Base-by-base conservation (phyloP, 805 yeast species). In the Nakazawaea anatomiae region DNA sequence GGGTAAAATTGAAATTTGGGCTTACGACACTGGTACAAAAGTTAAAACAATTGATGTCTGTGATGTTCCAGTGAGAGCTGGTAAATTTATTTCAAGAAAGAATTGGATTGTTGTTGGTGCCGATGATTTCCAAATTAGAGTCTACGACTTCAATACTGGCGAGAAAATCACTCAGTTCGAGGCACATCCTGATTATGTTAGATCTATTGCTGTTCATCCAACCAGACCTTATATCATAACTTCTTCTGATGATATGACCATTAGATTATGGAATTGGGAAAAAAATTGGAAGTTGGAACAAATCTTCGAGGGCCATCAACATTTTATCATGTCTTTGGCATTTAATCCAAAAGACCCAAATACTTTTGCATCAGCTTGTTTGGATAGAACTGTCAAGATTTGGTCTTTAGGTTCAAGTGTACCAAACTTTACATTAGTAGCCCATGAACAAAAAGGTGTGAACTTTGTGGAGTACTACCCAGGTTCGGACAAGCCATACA, bases 261-360 rank as follows among this genome's bases (percentile, higher is more conserved):
- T 94, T 64, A 89, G 85, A 70, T 77, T 91, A 64, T 94, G 98
- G 98, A 91, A 94, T 68, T 94, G 99, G 99, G 99, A 94, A 51
- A 82, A 83, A 63, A 81, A 80, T 63, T 94, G 99, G 99, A 81
- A 81, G 59, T 71, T 86, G 58, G 94, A 89, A 66, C 97, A 89
- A 67, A 81, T 85, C 38, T 94, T 87, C 66, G 96, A 89, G 69
- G 98, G 99, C 53, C 99, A 94, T 69, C 89, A 83, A 66, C 97
- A 94, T 69, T 94, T 87, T 67, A 91, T 94, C 49, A 90, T 94
- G 96, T 82, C 89, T 50, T 81, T 94, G 48, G 90, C 94, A 44
- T 89, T 94, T 75, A 94, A 94, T 71, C 98, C 99, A 52, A 94
- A 92, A 71, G 99, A 94, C 69, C 89, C 96, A 58, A 90, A 87